Percentiles rank a stretch among this genome's conserved stretches.
These are phyloP conservation scores for Delphinella strobiligena DNA, from an alignment of 2,329 filamentous ascomycete species.

Conservation along the genomic window DNA sequence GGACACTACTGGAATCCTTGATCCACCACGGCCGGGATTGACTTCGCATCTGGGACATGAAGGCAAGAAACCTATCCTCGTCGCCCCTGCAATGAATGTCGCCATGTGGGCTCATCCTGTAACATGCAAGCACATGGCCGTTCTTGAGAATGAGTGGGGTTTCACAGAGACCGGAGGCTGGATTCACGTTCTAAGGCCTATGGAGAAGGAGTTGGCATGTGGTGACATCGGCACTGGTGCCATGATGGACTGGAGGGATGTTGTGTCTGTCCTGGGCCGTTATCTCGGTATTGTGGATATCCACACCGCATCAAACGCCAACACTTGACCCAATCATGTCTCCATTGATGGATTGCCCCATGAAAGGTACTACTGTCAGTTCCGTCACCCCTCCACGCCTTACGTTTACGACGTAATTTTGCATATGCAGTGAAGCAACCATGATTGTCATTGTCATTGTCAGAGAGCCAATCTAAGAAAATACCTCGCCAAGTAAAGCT, in stretches of 20 bases:
- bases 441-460: too few relatives aligned
- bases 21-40: conserved; percentile 23
- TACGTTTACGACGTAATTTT: too few relatives aligned
- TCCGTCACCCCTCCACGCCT: too few relatives aligned
- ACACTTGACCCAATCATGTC: too few relatives aligned
- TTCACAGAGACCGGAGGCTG: conserved; percentile 27
- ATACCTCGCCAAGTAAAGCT: too few relatives aligned
- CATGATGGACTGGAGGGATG: conserved; percentile 70
- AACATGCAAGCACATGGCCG: conserved; percentile 57
- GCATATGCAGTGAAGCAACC: too few relatives aligned
- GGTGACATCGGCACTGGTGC: conserved; percentile 72
- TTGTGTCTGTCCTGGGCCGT: conserved; percentile 54
- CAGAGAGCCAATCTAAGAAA: too few relatives aligned
- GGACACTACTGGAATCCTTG: conserved; percentile 60
- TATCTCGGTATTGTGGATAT: conserved; percentile 12
- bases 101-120: conserved; percentile 84
- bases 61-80: conserved; percentile 54
- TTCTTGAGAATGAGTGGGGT: conserved; percentile 67
- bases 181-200: conserved; percentile 62
- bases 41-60: conserved; percentile 13
- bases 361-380: too few relatives aligned
- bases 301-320: too few relatives aligned
- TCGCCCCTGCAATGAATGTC: conserved; percentile 78
- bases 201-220: conserved; percentile 70
- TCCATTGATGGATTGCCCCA: too few relatives aligned